A percentile compares a stretch with the other conserved stretches of the same genome.
Conservation (phyloP, 768 basidiomycete genomes). For the Naematelia encephala region DNA sequence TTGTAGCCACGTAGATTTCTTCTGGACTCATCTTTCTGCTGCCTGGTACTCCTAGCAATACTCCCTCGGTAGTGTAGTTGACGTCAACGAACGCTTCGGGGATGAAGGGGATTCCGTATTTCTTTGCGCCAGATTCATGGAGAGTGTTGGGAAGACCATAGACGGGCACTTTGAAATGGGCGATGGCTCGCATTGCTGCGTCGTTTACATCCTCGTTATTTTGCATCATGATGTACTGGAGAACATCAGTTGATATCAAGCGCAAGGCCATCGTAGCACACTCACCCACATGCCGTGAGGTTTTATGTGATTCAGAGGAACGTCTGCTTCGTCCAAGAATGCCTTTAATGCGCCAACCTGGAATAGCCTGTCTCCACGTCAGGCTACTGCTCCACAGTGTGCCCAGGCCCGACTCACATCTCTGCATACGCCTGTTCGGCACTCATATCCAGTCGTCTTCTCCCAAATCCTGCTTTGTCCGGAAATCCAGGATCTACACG, state of each 20-base stretch:
- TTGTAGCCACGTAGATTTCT: too few relatives aligned
- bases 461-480: too few relatives aligned
- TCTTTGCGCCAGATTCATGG: conserved; percentile 61
- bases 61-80: conserved; percentile 56
- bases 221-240: conserved; percentile 61
- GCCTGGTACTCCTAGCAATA: conserved; percentile 30
- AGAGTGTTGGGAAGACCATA: conserved; percentile 62
- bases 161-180: conserved; percentile 60
- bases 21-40: too few relatives aligned
- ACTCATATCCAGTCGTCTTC: too few relatives aligned
- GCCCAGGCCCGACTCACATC: too few relatives aligned
- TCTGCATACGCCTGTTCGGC: too few relatives aligned
- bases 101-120: conserved; percentile 62
- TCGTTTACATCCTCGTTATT: conserved; percentile 60
- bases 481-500: conserved; percentile 57
- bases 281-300: conserved; percentile 52
- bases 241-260: too few relatives aligned
- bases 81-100: conserved; percentile 59
- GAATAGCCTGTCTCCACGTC: too few relatives aligned
- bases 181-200: conserved; percentile 58
- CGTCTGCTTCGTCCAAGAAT: conserved; percentile 59
- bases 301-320: conserved; percentile 58
- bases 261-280: conserved; percentile 54
- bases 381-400: too few relatives aligned
- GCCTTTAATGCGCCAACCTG: too few relatives aligned